Evolutionary conservation across 208 protist species (phyloP).

Genomic region (Naegleria gruberi): DNA sequence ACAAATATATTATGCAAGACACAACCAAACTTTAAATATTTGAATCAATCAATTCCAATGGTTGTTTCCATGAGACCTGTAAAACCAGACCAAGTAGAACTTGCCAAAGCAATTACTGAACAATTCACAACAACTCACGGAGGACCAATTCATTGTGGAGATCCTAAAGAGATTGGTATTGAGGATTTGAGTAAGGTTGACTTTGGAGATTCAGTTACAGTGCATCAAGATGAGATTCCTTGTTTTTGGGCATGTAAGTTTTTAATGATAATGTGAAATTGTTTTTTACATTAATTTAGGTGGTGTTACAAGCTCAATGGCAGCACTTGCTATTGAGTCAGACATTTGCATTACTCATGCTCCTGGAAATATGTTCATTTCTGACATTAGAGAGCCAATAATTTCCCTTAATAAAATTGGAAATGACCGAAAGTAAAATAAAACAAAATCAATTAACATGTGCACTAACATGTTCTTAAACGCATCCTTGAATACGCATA

Average conservation of each 20-base stretch:
- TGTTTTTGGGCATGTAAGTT: neutral
- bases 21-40: neutral
- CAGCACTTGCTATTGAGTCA: neutral
- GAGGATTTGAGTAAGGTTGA: neutral
- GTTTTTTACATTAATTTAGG: neutral
- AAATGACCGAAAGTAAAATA: no score
- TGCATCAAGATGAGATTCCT: neutral
- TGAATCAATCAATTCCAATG: no score
- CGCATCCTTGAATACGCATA: no score
- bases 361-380: neutral
- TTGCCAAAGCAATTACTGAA: neutral
- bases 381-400: neutral
- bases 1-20: constrained; percentile 14
- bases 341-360: neutral
- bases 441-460: no score
- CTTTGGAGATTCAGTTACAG: neutral
- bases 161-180: constrained; percentile 19
- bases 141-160: constrained; percentile 19
- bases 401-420: no score
- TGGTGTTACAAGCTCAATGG: neutral
- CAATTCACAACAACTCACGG: constrained; percentile 8
- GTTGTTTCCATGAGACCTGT: constrained; percentile 23
- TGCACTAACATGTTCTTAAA: no score
- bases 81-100: neutral
- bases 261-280: no score